phyloP scores from a whole-genome alignment of 2,329 filamentous ascomycete genomes.

The Helicocarpus griseus region DNA sequence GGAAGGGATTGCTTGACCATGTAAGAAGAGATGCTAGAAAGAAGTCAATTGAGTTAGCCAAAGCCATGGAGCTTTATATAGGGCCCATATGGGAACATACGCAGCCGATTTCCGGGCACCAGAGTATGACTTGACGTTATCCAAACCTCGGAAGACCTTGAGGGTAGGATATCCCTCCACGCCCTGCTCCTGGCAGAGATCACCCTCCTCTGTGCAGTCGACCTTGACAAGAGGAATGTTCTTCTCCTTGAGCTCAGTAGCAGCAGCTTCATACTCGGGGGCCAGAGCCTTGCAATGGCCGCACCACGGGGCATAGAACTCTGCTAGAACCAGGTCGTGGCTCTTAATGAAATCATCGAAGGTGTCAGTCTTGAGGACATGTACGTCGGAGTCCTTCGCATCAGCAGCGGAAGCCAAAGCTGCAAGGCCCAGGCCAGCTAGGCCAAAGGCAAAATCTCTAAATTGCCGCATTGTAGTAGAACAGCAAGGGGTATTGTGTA shows the following conservation, averaged over 20 bases:
- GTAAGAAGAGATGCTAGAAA: conserved; percentile 58
- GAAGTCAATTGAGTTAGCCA: conserved; percentile 15
- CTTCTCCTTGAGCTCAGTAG: conserved; percentile 40
- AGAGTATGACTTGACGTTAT: conserved; percentile 71
- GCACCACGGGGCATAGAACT: conserved; percentile 97
- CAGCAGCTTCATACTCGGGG: conserved; percentile 42
- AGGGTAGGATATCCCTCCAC: conserved; percentile 98
- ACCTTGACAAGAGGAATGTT: conserved; percentile 40
- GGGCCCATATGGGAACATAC: conserved; percentile 29
- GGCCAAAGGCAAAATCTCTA: conserved; percentile 29
- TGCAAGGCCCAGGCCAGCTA: conserved; percentile 25
- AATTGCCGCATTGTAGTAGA: conserved; percentile 28
- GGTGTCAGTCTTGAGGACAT: conserved; percentile 72
- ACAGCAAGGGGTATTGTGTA: not conserved
- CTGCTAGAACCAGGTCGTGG: conserved; percentile 83
- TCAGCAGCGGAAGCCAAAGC: conserved; percentile 28
- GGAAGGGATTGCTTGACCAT: conserved; percentile 98
- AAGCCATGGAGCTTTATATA: not conserved
- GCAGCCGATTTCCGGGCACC: conserved; percentile 80
- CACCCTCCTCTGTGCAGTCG: conserved; percentile 89
- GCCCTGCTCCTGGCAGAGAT: conserved; percentile 80
- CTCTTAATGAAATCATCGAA: conserved; percentile 79
- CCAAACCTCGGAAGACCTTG: conserved; percentile 92
- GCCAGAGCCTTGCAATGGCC: conserved; percentile 97
- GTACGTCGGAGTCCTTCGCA: conserved; percentile 59